Evolutionary conservation across 441 rosid genomes (phyloP).

Genomic region (Eutrema salsugineum): DNA sequence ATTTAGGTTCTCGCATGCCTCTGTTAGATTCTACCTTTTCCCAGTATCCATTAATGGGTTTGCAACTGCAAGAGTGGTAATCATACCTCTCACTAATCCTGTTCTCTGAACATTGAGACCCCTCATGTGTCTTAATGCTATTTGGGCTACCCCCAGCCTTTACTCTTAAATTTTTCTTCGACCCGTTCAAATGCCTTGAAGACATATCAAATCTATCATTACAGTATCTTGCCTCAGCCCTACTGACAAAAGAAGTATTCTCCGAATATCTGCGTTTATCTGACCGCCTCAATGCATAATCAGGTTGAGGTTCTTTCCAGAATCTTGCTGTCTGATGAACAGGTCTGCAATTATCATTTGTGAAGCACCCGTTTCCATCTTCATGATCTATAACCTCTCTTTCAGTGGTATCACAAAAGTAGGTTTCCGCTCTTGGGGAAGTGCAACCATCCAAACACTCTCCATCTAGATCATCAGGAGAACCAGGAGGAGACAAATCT

Average conservation of each 20-base stretch:
- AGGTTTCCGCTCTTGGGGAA: constrained; percentile 33
- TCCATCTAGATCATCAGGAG: constrained; percentile 44
- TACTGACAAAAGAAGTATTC: constrained; percentile 44
- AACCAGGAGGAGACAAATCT: constrained; percentile 45
- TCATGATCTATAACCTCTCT: constrained; percentile 45
- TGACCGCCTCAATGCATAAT: constrained; percentile 59
- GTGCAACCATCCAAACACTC: constrained; percentile 31
- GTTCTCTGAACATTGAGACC: constrained; percentile 47
- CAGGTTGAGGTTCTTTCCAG: constrained; percentile 55
- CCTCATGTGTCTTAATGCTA: constrained; percentile 55
- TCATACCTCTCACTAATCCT: constrained; percentile 57
- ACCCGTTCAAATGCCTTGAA: constrained; percentile 53
- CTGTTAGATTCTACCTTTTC: constrained; percentile 58
- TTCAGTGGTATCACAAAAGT: constrained; percentile 45
- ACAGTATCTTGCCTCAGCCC: constrained; percentile 55
- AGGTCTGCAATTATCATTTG: constrained; percentile 52
- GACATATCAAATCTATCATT: constrained; percentile 56
- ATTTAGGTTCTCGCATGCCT: constrained; percentile 49
- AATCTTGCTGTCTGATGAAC: constrained; percentile 51
- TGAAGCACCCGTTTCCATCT: constrained; percentile 50
- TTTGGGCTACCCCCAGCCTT: constrained; percentile 46
- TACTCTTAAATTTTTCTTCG: constrained; percentile 46
- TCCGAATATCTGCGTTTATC: constrained; percentile 61
- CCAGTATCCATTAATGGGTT: constrained; percentile 54
- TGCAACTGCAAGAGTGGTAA: constrained; percentile 65